phyloP scores from a whole-genome alignment of 2,329 filamentous ascomycete genomes.

The Diaporthe citrichinensis region DNA sequence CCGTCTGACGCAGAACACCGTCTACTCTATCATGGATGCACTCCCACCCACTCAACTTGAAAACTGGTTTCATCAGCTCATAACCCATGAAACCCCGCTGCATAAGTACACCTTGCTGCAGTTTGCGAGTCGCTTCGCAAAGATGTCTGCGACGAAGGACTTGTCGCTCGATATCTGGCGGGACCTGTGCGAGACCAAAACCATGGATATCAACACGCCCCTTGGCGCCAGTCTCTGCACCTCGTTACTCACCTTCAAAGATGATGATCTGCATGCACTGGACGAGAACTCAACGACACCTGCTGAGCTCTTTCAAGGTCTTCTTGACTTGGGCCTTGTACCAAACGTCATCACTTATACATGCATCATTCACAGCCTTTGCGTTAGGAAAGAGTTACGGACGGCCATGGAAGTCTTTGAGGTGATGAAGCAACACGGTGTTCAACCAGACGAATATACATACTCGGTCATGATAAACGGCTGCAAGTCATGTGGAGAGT shows the following conservation, averaged over 20 bases:
- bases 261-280: conserved; percentile 46
- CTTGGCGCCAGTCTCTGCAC: conserved; percentile 70
- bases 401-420: conserved; percentile 77
- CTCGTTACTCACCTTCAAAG: conserved; percentile 64
- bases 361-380: conserved; percentile 79
- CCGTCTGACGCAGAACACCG: conserved; percentile 55
- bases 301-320: conserved; percentile 66
- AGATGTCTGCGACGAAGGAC: conserved; percentile 54
- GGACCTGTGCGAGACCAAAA: conserved; percentile 49
- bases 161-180: conserved; percentile 61
- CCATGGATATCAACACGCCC: conserved; percentile 61
- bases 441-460: conserved; percentile 75
- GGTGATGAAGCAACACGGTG: conserved; percentile 70
- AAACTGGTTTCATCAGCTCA: conserved; percentile 55
- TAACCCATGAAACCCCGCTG: conserved; percentile 48
- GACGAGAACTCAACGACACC: conserved; percentile 59
- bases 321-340: conserved; percentile 72
- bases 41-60: conserved; percentile 44
- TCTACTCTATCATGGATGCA: conserved; percentile 45
- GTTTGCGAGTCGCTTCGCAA: conserved; percentile 62
- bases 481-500: conserved; percentile 72
- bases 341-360: conserved; percentile 76
- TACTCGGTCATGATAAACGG: conserved; percentile 80
- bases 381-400: conserved; percentile 72
- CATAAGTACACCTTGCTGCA: conserved; percentile 62